Evolutionary conservation across 2,329 filamentous ascomycete genomes (phyloP).

Genomic region (Epichloe sylvatica): DNA sequence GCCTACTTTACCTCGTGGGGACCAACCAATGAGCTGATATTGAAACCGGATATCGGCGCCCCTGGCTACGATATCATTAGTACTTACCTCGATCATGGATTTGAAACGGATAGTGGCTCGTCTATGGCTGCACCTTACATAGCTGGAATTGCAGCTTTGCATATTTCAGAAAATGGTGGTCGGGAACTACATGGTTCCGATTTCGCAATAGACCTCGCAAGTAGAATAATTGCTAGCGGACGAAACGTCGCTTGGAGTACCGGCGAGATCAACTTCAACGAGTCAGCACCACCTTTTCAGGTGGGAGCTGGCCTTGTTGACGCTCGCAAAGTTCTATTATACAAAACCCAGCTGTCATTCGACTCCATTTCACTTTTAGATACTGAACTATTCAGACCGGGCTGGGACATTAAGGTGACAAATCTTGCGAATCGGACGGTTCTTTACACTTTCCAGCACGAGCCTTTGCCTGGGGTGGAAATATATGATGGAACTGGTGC

Average conservation of each 20-base stretch:
- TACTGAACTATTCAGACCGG: conserved; percentile 26
- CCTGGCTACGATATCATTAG: conserved; percentile 37
- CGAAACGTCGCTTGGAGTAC: conserved; percentile 18
- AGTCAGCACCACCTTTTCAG: conserved; percentile 22
- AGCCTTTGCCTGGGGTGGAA: conserved; percentile 27
- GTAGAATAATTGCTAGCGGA: conserved; percentile 23
- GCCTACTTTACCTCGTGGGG: conserved; percentile 38
- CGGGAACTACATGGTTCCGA: conserved; percentile 23
- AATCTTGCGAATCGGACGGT: conserved; percentile 27
- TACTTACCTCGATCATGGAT: conserved; percentile 31
- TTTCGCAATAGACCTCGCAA: conserved; percentile 19
- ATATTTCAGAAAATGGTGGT: conserved; percentile 28
- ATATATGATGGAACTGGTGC: conserved; percentile 18
- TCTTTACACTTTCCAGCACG: conserved; percentile 26
- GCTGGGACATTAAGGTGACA: conserved; percentile 25
- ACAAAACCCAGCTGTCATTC: conserved; percentile 21
- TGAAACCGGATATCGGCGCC: conserved; percentile 37
- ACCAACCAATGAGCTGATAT: conserved; percentile 33
- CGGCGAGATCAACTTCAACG: conserved; percentile 6
- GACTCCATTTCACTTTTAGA: conserved; percentile 36
- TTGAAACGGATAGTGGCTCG: conserved; percentile 36
- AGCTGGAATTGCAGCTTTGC: conserved; percentile 35
- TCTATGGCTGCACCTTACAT: conserved; percentile 43
- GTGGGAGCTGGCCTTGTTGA: conserved; percentile 34
- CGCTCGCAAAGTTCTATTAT: conserved; percentile 28